phyloP scores from a whole-genome alignment of 208 protist genomes.

The Porcisia hertigi region DNA sequence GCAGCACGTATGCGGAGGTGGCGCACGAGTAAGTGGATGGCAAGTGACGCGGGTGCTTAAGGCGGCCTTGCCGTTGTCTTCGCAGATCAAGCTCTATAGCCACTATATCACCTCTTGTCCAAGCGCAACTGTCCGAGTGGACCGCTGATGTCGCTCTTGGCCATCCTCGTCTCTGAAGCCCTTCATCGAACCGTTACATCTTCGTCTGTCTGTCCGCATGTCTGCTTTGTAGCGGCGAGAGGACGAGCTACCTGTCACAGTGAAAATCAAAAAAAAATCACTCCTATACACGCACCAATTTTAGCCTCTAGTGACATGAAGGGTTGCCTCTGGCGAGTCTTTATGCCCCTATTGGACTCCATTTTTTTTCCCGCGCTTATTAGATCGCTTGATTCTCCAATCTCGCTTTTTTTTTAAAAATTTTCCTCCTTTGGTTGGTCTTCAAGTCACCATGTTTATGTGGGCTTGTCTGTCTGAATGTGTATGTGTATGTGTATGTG shows the following conservation, averaged over 20 bases:
- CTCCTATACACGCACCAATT: background rate
- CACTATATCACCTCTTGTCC: background rate
- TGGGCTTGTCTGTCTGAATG: background rate
- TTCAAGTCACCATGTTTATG: background rate
- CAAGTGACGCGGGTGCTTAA: background rate
- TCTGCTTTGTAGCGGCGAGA: background rate
- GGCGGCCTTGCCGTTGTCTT: background rate
- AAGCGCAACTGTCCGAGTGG: background rate
- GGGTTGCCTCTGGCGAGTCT: background rate
- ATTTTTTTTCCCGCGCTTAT: background rate
- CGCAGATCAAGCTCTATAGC: background rate
- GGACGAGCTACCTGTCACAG: background rate
- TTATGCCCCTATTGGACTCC: background rate
- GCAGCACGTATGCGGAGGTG: conserved; percentile 9
- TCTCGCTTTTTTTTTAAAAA: background rate
- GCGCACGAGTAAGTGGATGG: background rate
- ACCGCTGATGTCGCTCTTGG: background rate
- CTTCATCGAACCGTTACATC: background rate
- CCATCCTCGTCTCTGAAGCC: background rate
- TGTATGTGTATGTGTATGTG: too few relatives aligned
- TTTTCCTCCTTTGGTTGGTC: background rate
- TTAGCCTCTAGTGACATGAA: background rate
- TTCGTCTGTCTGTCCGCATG: background rate
- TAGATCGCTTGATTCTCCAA: too few relatives aligned
- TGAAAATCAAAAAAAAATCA: background rate